Conservation (phyloP, 441 rosid genomes). For the Adansonia gregorii region DNA sequence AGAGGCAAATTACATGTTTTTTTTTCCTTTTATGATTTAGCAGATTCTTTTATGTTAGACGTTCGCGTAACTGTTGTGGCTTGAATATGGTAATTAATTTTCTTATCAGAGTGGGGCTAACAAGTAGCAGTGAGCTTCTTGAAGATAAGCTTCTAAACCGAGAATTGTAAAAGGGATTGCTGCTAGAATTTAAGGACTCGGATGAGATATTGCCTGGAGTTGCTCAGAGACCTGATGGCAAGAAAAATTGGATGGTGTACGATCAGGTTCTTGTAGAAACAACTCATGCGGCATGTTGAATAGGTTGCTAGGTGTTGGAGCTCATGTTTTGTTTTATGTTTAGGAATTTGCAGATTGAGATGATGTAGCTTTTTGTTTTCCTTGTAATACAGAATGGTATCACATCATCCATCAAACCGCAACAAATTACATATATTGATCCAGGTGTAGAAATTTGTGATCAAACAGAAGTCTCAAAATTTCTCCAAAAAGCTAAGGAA, state of each 20-base stretch:
- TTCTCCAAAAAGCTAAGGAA: slow-evolving; percentile 64
- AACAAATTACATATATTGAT: slow-evolving; percentile 76
- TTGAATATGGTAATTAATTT: slow-evolving; percentile 28
- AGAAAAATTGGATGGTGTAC: slow-evolving; percentile 97
- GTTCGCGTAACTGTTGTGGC: background rate
- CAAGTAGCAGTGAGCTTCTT: slow-evolving; percentile 67
- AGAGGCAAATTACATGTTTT: background rate
- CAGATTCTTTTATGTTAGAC: slow-evolving; percentile 8
- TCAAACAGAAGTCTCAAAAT: slow-evolving; percentile 58
- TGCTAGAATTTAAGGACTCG: slow-evolving; percentile 87
- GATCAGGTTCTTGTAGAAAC: slow-evolving; percentile 84
- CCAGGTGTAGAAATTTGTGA: slow-evolving; percentile 69
- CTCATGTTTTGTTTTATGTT: slow-evolving; percentile 19
- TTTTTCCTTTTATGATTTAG: background rate
- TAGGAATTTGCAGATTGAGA: slow-evolving; percentile 22
- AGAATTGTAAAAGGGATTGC: slow-evolving; percentile 62
- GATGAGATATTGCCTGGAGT: slow-evolving; percentile 81
- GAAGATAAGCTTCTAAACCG: slow-evolving; percentile 67
- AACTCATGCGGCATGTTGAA: slow-evolving; percentile 45
- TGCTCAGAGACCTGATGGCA: slow-evolving; percentile 85
- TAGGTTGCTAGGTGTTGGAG: slow-evolving; percentile 58
- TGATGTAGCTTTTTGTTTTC: slow-evolving; percentile 17
- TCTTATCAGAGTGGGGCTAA: slow-evolving; percentile 54
- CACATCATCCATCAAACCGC: slow-evolving; percentile 74
- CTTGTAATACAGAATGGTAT: slow-evolving; percentile 66